A percentile compares a stretch with the other conserved stretches of the same genome.
Conservation (phyloP, 129 eudicot genomes). For the Pseudognaphalium luteoalbum region DNA sequence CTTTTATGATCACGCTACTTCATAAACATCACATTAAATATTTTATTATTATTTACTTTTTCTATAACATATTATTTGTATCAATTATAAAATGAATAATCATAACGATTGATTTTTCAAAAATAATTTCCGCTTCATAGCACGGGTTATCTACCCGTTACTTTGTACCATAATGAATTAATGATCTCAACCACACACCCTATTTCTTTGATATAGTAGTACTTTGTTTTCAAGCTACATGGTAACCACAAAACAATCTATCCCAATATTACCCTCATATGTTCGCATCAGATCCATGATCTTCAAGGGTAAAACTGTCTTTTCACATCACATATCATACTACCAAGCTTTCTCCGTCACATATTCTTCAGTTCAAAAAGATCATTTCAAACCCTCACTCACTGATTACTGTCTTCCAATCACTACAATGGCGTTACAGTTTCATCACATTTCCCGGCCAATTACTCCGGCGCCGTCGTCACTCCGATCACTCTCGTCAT, state of each 20-base stretch:
- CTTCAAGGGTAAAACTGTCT: conserved; percentile 27
- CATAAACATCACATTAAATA: too few relatives aligned
- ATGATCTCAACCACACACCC: too few relatives aligned
- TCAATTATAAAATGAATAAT: too few relatives aligned
- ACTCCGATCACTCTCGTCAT: conserved; percentile 15
- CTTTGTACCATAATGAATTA: too few relatives aligned
- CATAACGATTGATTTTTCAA: too few relatives aligned
- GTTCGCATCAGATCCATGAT: conserved; percentile 9
- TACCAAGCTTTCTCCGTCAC: conserved; percentile 32
- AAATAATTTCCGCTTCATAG: too few relatives aligned
- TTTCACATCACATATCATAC: conserved; percentile 21
- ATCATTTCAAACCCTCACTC: conserved; percentile 20
- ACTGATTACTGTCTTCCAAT: conserved; percentile 8
- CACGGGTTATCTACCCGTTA: too few relatives aligned
- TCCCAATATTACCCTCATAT: conserved; percentile 33
- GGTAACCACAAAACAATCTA: not conserved
- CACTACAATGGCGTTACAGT: conserved; percentile 59
- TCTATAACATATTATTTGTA: too few relatives aligned
- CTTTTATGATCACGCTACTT: too few relatives aligned
- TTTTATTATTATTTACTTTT: too few relatives aligned
- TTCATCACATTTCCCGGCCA: conserved; percentile 26
- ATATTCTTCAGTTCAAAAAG: not conserved
- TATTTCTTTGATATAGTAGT: not conserved
- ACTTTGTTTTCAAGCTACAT: not conserved
- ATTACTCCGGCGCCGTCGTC: conserved; percentile 18